Evolutionary conservation across 345 rosid species (phyloP), one percentile per base, ranked within the genome.

Genomic region (Hevea brasiliensis): DNA sequence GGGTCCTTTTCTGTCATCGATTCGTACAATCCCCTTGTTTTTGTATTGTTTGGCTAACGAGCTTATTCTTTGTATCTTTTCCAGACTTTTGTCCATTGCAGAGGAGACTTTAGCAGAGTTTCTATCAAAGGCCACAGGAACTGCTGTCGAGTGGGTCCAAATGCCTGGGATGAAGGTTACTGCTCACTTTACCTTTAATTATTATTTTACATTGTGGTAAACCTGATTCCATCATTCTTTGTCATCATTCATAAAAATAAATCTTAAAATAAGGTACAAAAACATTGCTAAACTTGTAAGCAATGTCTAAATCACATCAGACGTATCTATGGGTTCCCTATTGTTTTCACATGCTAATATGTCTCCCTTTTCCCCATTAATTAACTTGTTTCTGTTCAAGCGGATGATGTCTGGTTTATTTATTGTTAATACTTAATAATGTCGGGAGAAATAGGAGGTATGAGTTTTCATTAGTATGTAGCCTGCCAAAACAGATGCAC

Each of bases 111-210:
- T 93, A 93, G 86, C 98, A 90, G 98, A 93, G 92, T 96, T 96
- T 93, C 97, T 96, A 84, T 96, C 99, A 70, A 96, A 96, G 98
- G 99, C 99, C 76, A 96, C 98, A 85, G 99, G 99, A 89, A 96
- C 99, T 81, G 99, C 99, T 76, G 97, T 96, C 66, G 99, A 96
- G 97, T 96, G 99, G 99, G 94, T 96, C 82, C 99, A 93, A 88
- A 93, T 93, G 97, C 99, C 98, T 89, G 98, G 99, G 92, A 96
- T 93, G 99, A 96, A 96, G 99, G 99, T 92, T 69, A 27, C 78
- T 53, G 10, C 57, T 68, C 69, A 42, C 17, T 69, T 35, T 5
- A 70, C 55, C 48, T 67, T 7, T 59, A 44, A 61, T 45, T 26
- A 78, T 71, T 57, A 66, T 75, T 53, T 13, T 66, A 68, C 64